phyloP scores from a whole-genome alignment of 768 basidiomycete species.

The Daedaleopsis sinensis region DNA sequence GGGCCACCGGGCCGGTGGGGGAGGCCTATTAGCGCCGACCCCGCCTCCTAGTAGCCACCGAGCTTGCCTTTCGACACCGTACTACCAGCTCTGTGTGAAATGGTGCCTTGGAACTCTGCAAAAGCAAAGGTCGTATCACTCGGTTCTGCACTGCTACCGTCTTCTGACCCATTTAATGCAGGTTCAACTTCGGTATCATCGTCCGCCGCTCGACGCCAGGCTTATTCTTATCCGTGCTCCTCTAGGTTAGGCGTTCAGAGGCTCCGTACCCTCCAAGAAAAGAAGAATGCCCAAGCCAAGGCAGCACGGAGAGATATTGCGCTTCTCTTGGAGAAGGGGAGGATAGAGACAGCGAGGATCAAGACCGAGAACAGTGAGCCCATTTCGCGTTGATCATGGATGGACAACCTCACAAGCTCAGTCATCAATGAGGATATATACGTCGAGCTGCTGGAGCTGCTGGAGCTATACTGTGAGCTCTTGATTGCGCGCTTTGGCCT shows the following conservation, averaged over 20 bases:
- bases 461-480: constrained; percentile 96
- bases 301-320: constrained; percentile 78
- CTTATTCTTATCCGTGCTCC: constrained; percentile 17
- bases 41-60: no score
- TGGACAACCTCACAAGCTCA: constrained; percentile 27
- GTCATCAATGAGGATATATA: constrained; percentile 87
- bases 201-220: constrained; percentile 34
- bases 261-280: constrained; percentile 84
- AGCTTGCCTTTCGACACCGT: not conserved
- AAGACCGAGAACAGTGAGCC: constrained; percentile 81
- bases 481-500: constrained; percentile 89
- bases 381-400: constrained; percentile 15
- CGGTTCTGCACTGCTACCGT: not conserved
- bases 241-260: constrained; percentile 82
- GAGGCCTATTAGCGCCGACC: no score
- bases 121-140: constrained; percentile 54
- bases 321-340: constrained; percentile 73
- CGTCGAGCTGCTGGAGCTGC: constrained; percentile 85
- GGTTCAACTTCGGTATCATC: constrained; percentile 52
- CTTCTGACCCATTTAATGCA: constrained; percentile 19
- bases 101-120: constrained; percentile 62
- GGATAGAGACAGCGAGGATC: constrained; percentile 82
- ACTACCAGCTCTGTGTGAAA: constrained; percentile 20
- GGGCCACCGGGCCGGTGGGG: not conserved
- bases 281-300: constrained; percentile 88